phyloP scores from a whole-genome alignment of 495 filamentous ascomycete genomes.

The Lasiosphaeria hispida region DNA sequence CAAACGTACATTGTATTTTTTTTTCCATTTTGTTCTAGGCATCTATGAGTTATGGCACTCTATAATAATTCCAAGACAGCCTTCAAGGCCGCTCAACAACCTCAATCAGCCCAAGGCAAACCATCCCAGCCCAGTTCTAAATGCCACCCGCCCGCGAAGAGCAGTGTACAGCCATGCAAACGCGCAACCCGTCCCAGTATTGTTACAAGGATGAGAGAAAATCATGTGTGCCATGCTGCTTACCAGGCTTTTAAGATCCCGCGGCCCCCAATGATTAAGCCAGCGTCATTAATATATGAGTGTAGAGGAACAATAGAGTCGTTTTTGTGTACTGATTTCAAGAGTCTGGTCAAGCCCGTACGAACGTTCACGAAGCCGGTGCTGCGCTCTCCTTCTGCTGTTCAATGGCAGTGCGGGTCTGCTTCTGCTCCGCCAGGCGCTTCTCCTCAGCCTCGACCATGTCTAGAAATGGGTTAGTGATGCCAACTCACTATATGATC shows the following conservation, averaged over 20 bases:
- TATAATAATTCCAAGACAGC: background rate
- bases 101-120: background rate
- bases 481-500: background rate
- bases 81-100: background rate
- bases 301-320: no score
- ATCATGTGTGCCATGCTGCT: no score
- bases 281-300: no score
- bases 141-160: no score
- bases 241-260: no score
- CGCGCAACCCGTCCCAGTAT: no score
- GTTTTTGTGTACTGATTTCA: no score
- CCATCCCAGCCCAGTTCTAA: no score
- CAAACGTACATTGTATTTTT: background rate
- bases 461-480: slow-evolving; percentile 36
- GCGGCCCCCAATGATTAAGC: no score
- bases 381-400: slow-evolving; percentile 15
- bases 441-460: slow-evolving; percentile 80
- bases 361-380: background rate
- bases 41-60: slow-evolving; percentile 20
- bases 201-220: no score
- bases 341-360: background rate
- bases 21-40: slow-evolving; percentile 5
- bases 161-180: no score
- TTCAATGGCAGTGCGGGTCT: slow-evolving; percentile 29
- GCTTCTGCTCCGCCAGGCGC: slow-evolving; percentile 58